phyloP scores from a whole-genome alignment of 768 basidiomycete genomes.

The Lyophyllum semitale region DNA sequence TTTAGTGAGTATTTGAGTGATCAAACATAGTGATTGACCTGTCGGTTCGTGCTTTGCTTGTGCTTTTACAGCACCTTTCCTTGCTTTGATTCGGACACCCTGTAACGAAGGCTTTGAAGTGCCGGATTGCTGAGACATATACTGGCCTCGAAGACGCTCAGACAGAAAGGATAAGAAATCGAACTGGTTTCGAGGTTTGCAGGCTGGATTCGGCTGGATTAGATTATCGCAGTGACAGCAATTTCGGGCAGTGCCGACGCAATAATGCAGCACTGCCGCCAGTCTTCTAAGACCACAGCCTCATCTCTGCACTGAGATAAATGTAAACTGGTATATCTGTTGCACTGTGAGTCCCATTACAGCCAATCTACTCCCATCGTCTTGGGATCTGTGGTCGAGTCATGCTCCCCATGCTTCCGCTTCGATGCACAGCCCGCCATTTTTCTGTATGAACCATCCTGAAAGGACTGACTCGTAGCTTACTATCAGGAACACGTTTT shows the following conservation, averaged over 20 bases:
- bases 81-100: conserved; percentile 91
- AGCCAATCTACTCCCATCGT: neutral
- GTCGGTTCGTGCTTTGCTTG: conserved; percentile 92
- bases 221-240: conserved; percentile 2
- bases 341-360: neutral
- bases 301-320: neutral
- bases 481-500: neutral
- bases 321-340: neutral
- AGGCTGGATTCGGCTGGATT: too few relatives aligned
- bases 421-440: neutral
- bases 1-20: conserved; percentile 13
- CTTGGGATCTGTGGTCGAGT: neutral
- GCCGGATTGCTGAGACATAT: conserved; percentile 90
- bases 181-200: neutral
- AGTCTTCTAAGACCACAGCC: neutral
- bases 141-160: conserved; percentile 36
- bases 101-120: conserved; percentile 87
- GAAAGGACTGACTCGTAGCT: neutral
- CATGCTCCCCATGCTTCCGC: neutral
- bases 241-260: conserved; percentile 19
- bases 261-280: neutral
- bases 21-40: conserved; percentile 37
- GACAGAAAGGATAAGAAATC: conserved; percentile 14
- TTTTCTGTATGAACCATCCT: neutral
- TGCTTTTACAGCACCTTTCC: conserved; percentile 91